Percentiles rank a stretch among this genome's conserved stretches.
Evolutionary conservation across 495 filamentous ascomycete genomes (phyloP).

Genomic region (Neurospora hispaniola): DNA sequence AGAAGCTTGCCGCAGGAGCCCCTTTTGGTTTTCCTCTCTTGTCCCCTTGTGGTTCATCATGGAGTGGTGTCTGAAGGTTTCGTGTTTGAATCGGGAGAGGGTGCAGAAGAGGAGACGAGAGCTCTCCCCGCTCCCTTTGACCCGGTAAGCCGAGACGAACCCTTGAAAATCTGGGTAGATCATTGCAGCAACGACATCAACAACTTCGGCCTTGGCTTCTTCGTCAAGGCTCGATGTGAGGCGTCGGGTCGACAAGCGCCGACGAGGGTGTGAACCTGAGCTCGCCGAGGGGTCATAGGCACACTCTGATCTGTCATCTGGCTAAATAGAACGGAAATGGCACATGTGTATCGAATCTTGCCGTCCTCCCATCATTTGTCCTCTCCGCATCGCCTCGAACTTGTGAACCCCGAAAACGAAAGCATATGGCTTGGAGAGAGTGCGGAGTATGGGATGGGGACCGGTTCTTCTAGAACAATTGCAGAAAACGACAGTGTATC

Average conservation of each 20-base stretch:
- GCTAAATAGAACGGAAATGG: neutral
- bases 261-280: neutral
- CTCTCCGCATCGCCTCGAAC: neutral
- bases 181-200: neutral
- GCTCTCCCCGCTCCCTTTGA: neutral
- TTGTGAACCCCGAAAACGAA: neutral
- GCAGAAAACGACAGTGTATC: constrained; percentile 8
- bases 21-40: neutral
- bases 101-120: neutral
- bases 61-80: neutral
- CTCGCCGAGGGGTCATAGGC: neutral
- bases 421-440: neutral
- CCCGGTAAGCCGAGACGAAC: neutral
- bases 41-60: neutral
- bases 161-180: neutral
- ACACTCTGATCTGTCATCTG: neutral
- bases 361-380: neutral
- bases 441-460: constrained; percentile 5
- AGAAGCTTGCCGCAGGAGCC: neutral
- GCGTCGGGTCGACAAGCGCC: neutral
- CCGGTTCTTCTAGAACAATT: constrained; percentile 15
- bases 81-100: neutral
- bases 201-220: neutral
- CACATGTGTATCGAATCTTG: neutral
- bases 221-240: neutral